Base-by-base conservation (phyloP, 139 green algal species). In the Ettlia oleoabundans region DNA sequence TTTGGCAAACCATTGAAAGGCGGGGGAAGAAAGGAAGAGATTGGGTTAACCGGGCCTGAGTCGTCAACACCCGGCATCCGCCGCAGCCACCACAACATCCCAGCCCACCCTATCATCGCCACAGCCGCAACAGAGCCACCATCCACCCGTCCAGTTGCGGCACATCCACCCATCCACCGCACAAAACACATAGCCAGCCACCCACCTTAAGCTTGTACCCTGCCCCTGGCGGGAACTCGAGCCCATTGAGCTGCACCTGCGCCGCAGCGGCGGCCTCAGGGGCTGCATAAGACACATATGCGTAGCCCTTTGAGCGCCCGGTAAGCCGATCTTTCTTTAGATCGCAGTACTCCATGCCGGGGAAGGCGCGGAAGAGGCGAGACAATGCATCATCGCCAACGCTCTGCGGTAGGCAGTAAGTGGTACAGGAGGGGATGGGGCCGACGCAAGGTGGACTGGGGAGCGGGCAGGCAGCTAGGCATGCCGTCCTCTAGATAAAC, bases 311-410 rank as follows among this genome's bases (percentile, higher is more conserved):
- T 58, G 53, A 81, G 33, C 79, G 72, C 26, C 84, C 84, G 9
- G 90, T 97, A 22, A 79, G 58, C 19, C 88, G 87, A 82, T 97
- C 94, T 69, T 90, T 88, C 86, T 97, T 98, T 30, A 97, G 87
- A 82, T 97, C 93, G 65, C 91, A 95, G 88, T 97, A 98, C 89
- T 97, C 93, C 91, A 97, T 94, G 66, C 94, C 95, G 1, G 91
- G 88, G 75, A 92, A 95, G 61, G 84, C 73, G 10, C 92, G 77
- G 90, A 98, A 98, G 51, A 97, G 83, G 52, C 86, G 82, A 21
- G 84, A 77, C 69, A 98, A 80, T 70, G 89, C 77, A 7, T 96
- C 94, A 65, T 96, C 93, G 13, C 68, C 88, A 35, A 94, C 92
- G 63, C 86, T 87, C 92, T 94, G 87, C 82, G n/a, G 30, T 4